phyloP scores from a whole-genome alignment of 2,329 filamentous ascomycete genomes.

The Penicillium aurantiogriseum region DNA sequence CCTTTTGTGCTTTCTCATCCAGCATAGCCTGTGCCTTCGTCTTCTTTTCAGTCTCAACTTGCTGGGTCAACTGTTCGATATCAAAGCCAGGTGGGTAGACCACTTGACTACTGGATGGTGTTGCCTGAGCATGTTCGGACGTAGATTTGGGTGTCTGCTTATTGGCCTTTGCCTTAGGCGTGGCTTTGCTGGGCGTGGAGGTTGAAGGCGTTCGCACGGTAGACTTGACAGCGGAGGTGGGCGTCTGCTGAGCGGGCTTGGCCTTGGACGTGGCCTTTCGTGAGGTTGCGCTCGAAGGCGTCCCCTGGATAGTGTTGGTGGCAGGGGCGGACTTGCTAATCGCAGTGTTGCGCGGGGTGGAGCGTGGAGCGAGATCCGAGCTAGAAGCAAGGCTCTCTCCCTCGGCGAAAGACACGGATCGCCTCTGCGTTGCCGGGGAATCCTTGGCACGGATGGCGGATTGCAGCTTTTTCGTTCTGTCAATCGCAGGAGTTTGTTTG shows the following conservation, averaged over 20 bases:
- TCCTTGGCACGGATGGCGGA: constrained; percentile 28
- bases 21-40: neutral
- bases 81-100: neutral
- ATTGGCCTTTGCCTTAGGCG: neutral
- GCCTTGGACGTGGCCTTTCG: neutral
- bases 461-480: constrained; percentile 17
- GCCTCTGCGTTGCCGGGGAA: constrained; percentile 18
- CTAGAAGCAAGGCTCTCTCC: constrained; percentile 14
- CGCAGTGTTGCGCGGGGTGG: neutral
- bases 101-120: neutral
- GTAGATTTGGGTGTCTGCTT: neutral
- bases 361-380: neutral
- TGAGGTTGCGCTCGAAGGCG: neutral
- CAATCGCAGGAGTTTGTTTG: constrained; percentile 12
- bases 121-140: neutral
- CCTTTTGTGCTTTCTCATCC: neutral
- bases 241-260: neutral
- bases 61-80: neutral
- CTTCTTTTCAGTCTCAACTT: neutral
- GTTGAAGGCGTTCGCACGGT: neutral
- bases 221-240: neutral
- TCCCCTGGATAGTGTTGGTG: neutral
- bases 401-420: constrained; percentile 31
- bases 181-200: neutral
- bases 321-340: neutral